A percentile compares a stretch with the other conserved stretches of the same genome.
Evolutionary conservation across 2,329 filamentous ascomycete species (phyloP).

Genomic region (Cordyceps cicadae): DNA sequence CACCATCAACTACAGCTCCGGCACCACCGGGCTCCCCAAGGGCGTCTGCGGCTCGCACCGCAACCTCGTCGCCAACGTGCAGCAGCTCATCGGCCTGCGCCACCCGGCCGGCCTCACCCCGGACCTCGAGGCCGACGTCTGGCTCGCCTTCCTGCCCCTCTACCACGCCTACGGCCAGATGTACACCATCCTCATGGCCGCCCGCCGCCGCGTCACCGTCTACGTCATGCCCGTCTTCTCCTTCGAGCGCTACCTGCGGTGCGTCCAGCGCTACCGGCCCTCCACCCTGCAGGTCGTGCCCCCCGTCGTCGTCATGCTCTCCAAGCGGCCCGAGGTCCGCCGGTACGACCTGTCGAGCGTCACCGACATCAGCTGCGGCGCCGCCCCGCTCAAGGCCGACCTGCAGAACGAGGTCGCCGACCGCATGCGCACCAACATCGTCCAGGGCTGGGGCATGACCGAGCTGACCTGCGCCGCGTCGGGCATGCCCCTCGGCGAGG

Average conservation of each 20-base stretch:
- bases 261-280: slow-evolving; percentile 43
- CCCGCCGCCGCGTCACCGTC: slow-evolving; percentile 35
- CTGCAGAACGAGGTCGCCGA: slow-evolving; percentile 38
- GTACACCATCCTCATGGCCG: slow-evolving; percentile 39
- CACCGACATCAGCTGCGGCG: slow-evolving; percentile 39
- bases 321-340: slow-evolving; percentile 45
- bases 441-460: slow-evolving; percentile 56
- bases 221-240: slow-evolving; percentile 51
- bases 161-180: slow-evolving; percentile 55
- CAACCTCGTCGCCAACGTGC: slow-evolving; percentile 41
- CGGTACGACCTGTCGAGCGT: slow-evolving; percentile 46
- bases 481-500: slow-evolving; percentile 28
- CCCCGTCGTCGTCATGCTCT: slow-evolving; percentile 50
- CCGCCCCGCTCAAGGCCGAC: slow-evolving; percentile 40
- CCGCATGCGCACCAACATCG: slow-evolving; percentile 30
- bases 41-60: slow-evolving; percentile 41
- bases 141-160: slow-evolving; percentile 56
- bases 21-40: slow-evolving; percentile 44
- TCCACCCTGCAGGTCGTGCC: slow-evolving; percentile 47
- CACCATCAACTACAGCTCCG: slow-evolving; percentile 43
- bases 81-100: slow-evolving; percentile 40
- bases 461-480: slow-evolving; percentile 38
- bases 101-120: slow-evolving; percentile 23
- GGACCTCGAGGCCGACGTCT: slow-evolving; percentile 34
- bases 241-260: slow-evolving; percentile 43